Conservation (phyloP, 73 alveolate species). For the Stentor roeselii region DNA sequence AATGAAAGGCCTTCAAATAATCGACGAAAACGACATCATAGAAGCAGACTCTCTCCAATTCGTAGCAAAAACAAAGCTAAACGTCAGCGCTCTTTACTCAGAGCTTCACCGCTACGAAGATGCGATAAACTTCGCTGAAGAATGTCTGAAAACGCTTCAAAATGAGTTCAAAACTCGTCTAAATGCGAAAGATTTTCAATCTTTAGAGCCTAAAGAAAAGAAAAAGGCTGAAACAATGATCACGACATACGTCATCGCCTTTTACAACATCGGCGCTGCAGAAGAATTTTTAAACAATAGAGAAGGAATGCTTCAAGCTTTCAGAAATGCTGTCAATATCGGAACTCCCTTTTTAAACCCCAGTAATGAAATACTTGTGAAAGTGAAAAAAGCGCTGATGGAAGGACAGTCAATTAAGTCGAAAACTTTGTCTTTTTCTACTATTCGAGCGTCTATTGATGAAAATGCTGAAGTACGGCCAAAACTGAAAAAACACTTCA, state of each 20-base stretch:
- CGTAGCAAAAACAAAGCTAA: neutral
- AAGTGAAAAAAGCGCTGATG: neutral
- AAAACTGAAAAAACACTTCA: neutral
- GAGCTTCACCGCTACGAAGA: constrained; percentile 3
- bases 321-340: constrained; percentile 17
- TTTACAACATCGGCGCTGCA: constrained; percentile 18
- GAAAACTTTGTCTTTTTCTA: neutral
- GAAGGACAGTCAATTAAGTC: neutral
- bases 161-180: neutral
- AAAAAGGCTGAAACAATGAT: neutral
- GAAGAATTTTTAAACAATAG: constrained; percentile 8
- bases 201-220: neutral
- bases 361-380: neutral
- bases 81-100: constrained; percentile 15
- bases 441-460: neutral
- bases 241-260: constrained; percentile 11
- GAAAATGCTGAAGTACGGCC: neutral
- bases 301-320: constrained; percentile 14
- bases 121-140: neutral
- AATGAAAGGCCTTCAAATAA: constrained; percentile 15
- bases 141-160: neutral
- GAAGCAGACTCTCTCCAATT: constrained; percentile 12
- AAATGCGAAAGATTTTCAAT: neutral
- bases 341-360: neutral
- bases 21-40: neutral